A percentile compares a stretch with the other conserved stretches of the same genome.
phyloP scores from a whole-genome alignment of 768 basidiomycete species.

The Calocybe indica region DNA sequence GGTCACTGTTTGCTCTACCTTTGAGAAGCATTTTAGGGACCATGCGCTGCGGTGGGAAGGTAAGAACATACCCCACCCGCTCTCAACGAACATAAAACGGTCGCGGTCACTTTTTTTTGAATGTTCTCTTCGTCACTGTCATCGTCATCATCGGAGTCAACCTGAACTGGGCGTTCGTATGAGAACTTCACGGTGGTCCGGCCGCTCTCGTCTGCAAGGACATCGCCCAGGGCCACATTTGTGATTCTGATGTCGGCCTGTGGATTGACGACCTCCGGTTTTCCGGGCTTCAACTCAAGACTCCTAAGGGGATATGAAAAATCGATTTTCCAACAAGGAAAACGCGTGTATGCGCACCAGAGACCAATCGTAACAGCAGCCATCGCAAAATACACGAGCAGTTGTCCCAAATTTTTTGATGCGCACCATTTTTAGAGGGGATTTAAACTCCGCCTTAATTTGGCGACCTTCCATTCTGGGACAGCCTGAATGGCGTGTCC shows the following conservation, averaged over 20 bases:
- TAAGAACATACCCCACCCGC: slow-evolving; percentile 61
- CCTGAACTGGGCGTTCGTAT: slow-evolving; percentile 33
- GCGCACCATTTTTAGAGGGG: background rate
- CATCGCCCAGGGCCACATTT: slow-evolving; percentile 76
- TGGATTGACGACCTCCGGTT: slow-evolving; percentile 51
- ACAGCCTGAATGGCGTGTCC: background rate
- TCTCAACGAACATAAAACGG: slow-evolving; percentile 73
- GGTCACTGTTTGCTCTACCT: slow-evolving; percentile 75
- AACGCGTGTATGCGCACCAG: slow-evolving; percentile 47
- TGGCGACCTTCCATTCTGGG: background rate
- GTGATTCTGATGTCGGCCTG: slow-evolving; percentile 72
- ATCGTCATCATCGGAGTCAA: slow-evolving; percentile 38
- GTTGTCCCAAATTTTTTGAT: slow-evolving; percentile 11
- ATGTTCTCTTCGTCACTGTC: slow-evolving; percentile 25
- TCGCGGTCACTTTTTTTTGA: slow-evolving; percentile 25
- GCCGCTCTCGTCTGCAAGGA: slow-evolving; percentile 52
- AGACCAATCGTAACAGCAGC: slow-evolving; percentile 50
- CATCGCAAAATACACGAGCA: slow-evolving; percentile 31
- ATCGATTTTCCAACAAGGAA: background rate
- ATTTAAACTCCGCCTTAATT: slow-evolving; percentile 43
- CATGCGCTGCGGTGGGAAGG: background rate
- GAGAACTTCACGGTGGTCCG: slow-evolving; percentile 66
- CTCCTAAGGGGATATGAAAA: slow-evolving; percentile 42
- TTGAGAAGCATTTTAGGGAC: slow-evolving; percentile 5
- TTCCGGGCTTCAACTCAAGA: slow-evolving; percentile 48